phyloP scores from a whole-genome alignment of 2,329 filamentous ascomycete genomes.

The Beauveria sp. region DNA sequence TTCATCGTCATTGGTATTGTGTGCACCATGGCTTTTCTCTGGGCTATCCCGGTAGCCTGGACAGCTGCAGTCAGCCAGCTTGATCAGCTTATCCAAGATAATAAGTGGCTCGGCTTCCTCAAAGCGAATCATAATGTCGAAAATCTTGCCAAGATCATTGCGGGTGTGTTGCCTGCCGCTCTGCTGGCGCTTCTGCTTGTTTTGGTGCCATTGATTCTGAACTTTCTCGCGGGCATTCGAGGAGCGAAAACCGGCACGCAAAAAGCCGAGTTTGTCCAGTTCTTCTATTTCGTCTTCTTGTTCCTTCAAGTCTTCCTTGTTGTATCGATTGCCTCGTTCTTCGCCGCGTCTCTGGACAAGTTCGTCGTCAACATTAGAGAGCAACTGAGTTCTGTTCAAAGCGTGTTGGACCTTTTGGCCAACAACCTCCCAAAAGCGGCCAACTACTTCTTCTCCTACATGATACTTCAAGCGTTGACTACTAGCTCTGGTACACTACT shows the following conservation, averaged over 20 bases:
- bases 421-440: slow-evolving; percentile 74
- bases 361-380: slow-evolving; percentile 45
- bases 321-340: slow-evolving; percentile 74
- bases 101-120: slow-evolving; percentile 66
- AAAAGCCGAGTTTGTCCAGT: slow-evolving; percentile 75
- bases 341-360: slow-evolving; percentile 54
- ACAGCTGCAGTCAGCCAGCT: slow-evolving; percentile 78
- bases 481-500: slow-evolving; percentile 84
- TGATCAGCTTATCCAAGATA: slow-evolving; percentile 55
- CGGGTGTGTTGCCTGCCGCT: slow-evolving; percentile 78
- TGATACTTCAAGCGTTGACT: slow-evolving; percentile 88
- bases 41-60: slow-evolving; percentile 85
- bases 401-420: slow-evolving; percentile 65
- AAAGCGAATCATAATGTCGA: slow-evolving; percentile 49
- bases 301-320: slow-evolving; percentile 94
- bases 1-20: slow-evolving; percentile 58
- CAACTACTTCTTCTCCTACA: slow-evolving; percentile 98
- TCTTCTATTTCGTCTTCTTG: slow-evolving; percentile 87
- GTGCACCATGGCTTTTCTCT: slow-evolving; percentile 71
- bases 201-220: slow-evolving; percentile 74
- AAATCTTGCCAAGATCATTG: slow-evolving; percentile 56
- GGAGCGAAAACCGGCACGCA: slow-evolving; percentile 78
- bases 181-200: slow-evolving; percentile 70
- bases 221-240: slow-evolving; percentile 62
- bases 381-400: slow-evolving; percentile 45